These are phyloP conservation scores for Starmerella asiatica DNA, from an alignment of 805 yeast species.

Conservation along the genomic window DNA sequence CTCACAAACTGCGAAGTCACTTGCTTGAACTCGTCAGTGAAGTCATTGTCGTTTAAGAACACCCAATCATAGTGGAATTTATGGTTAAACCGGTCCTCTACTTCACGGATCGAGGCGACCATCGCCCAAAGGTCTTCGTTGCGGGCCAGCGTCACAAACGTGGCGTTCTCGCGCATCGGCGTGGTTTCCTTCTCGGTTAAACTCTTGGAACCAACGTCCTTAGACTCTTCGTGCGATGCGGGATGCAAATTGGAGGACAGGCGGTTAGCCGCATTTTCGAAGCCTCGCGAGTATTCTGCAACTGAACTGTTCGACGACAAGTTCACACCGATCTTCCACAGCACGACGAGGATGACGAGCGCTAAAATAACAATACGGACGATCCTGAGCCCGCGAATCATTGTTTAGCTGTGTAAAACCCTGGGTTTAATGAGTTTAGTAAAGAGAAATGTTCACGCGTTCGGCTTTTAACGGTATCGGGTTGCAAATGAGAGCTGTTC, in stretches of 20 bases:
- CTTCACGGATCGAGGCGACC: constrained; percentile 46
- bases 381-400: constrained; percentile 29
- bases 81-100: constrained; percentile 70
- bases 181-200: constrained; percentile 3
- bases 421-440: no score
- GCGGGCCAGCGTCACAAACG: constrained; percentile 49
- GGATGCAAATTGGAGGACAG: background rate
- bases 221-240: constrained; percentile 5
- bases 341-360: constrained; percentile 23
- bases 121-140: constrained; percentile 49
- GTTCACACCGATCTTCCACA: constrained; percentile 22
- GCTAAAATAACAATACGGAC: constrained; percentile 28
- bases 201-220: background rate
- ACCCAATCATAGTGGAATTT: constrained; percentile 83
- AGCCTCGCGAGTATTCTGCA: constrained; percentile 12
- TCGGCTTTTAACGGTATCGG: no score
- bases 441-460: no score
- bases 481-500: no score
- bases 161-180: constrained; percentile 29
- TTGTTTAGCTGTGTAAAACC: constrained; percentile 3
- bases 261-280: background rate
- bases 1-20: constrained; percentile 41
- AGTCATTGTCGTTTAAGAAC: constrained; percentile 69
- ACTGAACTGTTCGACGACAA: background rate
- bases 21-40: constrained; percentile 54